Percentiles rank a stretch among this genome's conserved stretches.
Conservation (phyloP, 2,329 filamentous ascomycete species). For the Colletotrichum gloeosporioides region DNA sequence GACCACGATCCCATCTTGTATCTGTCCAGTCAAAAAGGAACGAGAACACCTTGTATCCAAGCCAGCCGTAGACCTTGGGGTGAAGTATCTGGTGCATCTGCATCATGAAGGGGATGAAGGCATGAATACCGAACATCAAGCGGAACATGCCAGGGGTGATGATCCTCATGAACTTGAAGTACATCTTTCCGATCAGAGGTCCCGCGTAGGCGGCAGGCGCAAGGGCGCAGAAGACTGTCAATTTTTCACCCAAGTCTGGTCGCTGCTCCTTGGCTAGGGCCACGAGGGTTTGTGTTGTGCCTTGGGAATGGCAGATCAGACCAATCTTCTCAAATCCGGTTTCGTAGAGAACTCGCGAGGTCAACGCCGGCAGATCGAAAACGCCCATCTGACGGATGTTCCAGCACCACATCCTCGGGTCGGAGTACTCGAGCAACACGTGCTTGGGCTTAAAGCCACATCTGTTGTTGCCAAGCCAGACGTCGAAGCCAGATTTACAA, state of each 20-base stretch:
- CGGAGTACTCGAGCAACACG: conserved; percentile 69
- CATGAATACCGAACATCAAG: conserved; percentile 86
- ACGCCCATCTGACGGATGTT: conserved; percentile 94
- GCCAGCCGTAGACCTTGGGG: conserved; percentile 73
- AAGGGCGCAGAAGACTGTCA: conserved; percentile 89
- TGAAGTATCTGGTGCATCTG: conserved; percentile 74
- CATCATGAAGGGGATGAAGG: conserved; percentile 96
- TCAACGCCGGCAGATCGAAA: conserved; percentile 82
- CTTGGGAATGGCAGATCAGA: conserved; percentile 87
- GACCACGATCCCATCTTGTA: conserved; percentile 78
- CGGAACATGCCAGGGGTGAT: conserved; percentile 80
- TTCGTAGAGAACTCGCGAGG: conserved; percentile 79
- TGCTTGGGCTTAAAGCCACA: conserved; percentile 86
- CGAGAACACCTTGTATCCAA: conserved; percentile 89
- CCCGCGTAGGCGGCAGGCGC: conserved; percentile 92
- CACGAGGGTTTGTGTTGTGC: conserved; percentile 87
- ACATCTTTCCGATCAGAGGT: conserved; percentile 82
- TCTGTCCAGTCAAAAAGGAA: conserved; percentile 93
- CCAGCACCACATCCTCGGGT: conserved; percentile 97
- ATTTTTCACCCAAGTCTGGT: conserved; percentile 80
- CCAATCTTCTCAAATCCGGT: conserved; percentile 85
- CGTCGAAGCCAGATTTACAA: conserved; percentile 90
- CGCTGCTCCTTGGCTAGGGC: conserved; percentile 89
- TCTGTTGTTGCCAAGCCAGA: conserved; percentile 94
- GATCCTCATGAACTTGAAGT: conserved; percentile 89